Evolutionary conservation across 2,329 filamentous ascomycete species (phyloP).

Genomic region (Thielaviopsis cerberus): DNA sequence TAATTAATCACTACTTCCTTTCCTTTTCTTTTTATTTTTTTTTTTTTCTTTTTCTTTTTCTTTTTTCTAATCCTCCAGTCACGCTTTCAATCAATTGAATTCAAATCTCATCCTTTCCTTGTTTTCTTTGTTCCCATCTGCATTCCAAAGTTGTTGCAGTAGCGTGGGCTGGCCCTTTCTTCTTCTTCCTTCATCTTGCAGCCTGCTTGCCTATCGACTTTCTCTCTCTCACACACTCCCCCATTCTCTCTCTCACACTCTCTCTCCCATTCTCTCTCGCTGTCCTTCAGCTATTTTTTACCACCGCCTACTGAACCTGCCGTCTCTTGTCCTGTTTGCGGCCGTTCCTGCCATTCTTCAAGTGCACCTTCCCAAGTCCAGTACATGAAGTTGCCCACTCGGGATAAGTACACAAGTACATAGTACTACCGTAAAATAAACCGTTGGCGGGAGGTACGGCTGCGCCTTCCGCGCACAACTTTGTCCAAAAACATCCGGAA

Average conservation of each 20-base stretch:
- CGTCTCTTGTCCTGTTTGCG: neutral
- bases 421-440: neutral
- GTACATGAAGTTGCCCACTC: neutral
- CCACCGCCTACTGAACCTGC: too few species aligned
- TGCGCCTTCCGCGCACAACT: neutral
- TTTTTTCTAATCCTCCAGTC: neutral
- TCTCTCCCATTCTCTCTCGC: neutral
- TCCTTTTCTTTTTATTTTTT: neutral
- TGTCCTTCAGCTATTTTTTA: neutral
- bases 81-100: neutral
- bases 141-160: neutral
- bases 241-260: neutral
- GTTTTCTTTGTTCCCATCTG: neutral
- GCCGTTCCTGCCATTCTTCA: neutral
- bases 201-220: neutral
- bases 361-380: neutral
- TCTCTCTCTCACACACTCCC: neutral
- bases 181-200: neutral
- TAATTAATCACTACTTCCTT: neutral
- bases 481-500: neutral
- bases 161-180: neutral
- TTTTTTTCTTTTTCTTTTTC: slow-evolving; percentile 1
- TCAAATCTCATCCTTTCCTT: slow-evolving; percentile 4
- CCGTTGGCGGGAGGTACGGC: neutral
- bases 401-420: neutral